Evolutionary conservation across 306 rosid genomes (phyloP), one percentile per base, ranked within the genome.

Genomic region (Casuarina equisetifolia): DNA sequence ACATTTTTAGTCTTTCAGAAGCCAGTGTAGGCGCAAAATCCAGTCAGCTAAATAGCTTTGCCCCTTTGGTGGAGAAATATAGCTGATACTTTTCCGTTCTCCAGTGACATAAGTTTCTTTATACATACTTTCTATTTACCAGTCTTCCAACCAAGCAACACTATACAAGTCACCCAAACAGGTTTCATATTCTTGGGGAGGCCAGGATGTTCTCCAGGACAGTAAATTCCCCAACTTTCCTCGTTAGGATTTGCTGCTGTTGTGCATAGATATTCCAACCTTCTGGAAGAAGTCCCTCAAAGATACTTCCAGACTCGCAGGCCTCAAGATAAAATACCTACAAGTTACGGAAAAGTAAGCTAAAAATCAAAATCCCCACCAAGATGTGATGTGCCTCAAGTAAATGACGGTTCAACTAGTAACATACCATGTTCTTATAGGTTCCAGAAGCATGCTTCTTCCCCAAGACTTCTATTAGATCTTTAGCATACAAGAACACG

Each of bases 301-400:
- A 93, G 82, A 93, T 91, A 79, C 98, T 93, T 85, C 97, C 96
- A 25, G 98, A 93, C 80, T 93, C 98, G 80, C 98, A 93, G 75
- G 98, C 98, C 82, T 93, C 98, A 2, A 93, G 92, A 86, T 93
- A 93, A 86, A 93, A 91, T 66, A 93, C 98, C 98, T 93, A 80
- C 79, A 82, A 74, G 32, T 54, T 72, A 50, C 51, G 73, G 73
- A 74, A 32, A 25, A 78, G 76, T 68, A 45, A 57, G 76, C 20
- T 62, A 76, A 82, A 36, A 48, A 55, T 57, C 39, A 69, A 68
- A 78, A 46, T 68, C 58, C 32, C 44, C 54, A 25, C 32, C 8
- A 61, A 53, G 74, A 19, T 59, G 46, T 77, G 48, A 54, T 45
- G 25, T 73, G 49, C 16, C 72, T 43, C 68, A 13, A 74, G 82